Percentiles rank a stretch among this genome's conserved stretches.
phyloP scores from a whole-genome alignment of 768 basidiomycete species.

The Kwoniella pini region DNA sequence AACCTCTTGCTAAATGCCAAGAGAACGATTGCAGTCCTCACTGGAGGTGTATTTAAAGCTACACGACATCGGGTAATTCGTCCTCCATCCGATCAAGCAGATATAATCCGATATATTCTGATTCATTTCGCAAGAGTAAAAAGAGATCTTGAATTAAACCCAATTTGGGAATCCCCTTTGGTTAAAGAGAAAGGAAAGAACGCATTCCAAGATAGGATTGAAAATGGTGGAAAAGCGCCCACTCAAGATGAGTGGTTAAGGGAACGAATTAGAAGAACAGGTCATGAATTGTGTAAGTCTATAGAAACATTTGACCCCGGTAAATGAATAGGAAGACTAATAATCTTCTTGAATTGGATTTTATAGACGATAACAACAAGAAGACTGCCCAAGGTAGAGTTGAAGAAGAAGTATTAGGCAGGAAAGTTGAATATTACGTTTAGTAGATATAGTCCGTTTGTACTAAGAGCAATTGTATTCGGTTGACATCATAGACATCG shows the following conservation, averaged over 20 bases:
- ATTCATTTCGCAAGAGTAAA: slow-evolving; percentile 43
- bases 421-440: slow-evolving; percentile 34
- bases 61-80: slow-evolving; percentile 39
- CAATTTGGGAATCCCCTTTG: slow-evolving; percentile 37
- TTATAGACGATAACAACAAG: slow-evolving; percentile 21
- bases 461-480: too few relatives aligned
- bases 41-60: slow-evolving; percentile 34
- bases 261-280: slow-evolving; percentile 39
- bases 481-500: too few relatives aligned
- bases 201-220: slow-evolving; percentile 31
- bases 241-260: slow-evolving; percentile 39
- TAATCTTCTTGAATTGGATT: neutral
- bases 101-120: slow-evolving; percentile 37
- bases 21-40: slow-evolving; percentile 19
- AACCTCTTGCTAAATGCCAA: neutral
- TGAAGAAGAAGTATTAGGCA: slow-evolving; percentile 25
- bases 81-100: slow-evolving; percentile 37
- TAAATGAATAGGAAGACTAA: neutral
- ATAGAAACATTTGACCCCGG: neutral
- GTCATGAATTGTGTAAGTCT: slow-evolving; percentile 31
- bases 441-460: neutral
- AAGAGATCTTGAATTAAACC: slow-evolving; percentile 24
- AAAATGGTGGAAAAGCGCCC: slow-evolving; percentile 29
- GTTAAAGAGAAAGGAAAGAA: slow-evolving; percentile 26
- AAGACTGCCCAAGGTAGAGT: slow-evolving; percentile 17